A percentile compares a stretch with the other conserved stretches of the same genome.
These are phyloP conservation scores for Meyerozyma carpophila DNA, from an alignment of 1,139 yeast species.

Conservation along the genomic window DNA sequence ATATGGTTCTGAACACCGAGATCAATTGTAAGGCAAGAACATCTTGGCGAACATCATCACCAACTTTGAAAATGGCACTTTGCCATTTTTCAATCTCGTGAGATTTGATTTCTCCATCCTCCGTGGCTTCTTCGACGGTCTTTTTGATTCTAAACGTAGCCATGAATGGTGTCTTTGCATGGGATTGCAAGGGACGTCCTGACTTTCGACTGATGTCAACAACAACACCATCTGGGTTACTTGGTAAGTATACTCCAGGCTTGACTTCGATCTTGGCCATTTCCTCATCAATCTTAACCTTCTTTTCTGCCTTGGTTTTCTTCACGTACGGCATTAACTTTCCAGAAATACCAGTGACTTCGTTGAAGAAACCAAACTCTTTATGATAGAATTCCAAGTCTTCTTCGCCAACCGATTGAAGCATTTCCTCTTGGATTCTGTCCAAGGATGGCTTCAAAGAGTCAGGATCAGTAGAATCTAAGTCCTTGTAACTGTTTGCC, in stretches of 20 bases:
- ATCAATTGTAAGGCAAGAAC: conserved; percentile 89
- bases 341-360: conserved; percentile 90
- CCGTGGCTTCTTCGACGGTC: conserved; percentile 41
- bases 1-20: conserved; percentile 85
- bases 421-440: conserved; percentile 64
- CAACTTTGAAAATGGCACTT: conserved; percentile 96
- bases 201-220: conserved; percentile 87
- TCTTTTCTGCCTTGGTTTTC: conserved; percentile 93
- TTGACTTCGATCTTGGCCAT: conserved; percentile 75
- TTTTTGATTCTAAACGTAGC: conserved; percentile 86
- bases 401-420: conserved; percentile 49
- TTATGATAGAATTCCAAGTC: conserved; percentile 69
- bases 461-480: conserved; percentile 77
- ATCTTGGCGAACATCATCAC: conserved; percentile 98
- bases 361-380: conserved; percentile 86
- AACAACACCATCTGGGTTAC: conserved; percentile 94
- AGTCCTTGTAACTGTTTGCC: conserved; percentile 90
- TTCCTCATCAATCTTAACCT: conserved; percentile 93
- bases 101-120: conserved; percentile 32
- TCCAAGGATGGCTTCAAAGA: conserved; percentile 79
- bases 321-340: conserved; percentile 90
- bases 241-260: conserved; percentile 88
- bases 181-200: conserved; percentile 96
- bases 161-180: conserved; percentile 98
- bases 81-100: conserved; percentile 63